These are phyloP conservation scores for Toxicodendron radicans DNA, from an alignment of 345 rosid species.

Conservation along the genomic window DNA sequence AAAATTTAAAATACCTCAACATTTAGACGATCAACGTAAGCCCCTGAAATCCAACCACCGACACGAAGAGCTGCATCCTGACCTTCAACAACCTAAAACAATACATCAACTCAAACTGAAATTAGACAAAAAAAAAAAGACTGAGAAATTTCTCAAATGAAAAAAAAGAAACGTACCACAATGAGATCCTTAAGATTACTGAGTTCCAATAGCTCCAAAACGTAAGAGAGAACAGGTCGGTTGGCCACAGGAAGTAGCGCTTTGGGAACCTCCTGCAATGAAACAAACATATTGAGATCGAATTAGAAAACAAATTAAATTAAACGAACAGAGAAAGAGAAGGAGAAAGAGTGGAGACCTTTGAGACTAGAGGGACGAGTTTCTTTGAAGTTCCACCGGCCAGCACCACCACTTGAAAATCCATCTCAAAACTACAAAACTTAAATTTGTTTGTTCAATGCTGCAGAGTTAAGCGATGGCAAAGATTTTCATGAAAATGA, in stretches of 20 bases:
- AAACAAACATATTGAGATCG: not conserved
- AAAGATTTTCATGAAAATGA: too few species aligned
- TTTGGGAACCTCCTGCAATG: constrained; percentile 82
- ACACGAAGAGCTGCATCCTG: constrained; percentile 76
- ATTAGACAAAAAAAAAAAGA: not conserved
- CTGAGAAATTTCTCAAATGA: not conserved
- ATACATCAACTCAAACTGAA: not conserved
- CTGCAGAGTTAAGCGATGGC: too few species aligned
- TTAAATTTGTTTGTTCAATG: too few species aligned
- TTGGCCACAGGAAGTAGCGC: constrained; percentile 93
- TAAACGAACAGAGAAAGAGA: not conserved
- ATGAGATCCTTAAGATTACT: constrained; percentile 86
- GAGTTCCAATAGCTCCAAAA: constrained; percentile 73
- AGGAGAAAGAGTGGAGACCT: constrained; percentile 39
- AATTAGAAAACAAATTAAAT: not conserved
- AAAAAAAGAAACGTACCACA: constrained; percentile 50
- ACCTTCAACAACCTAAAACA: constrained; percentile 90
- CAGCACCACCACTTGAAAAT: constrained; percentile 87
- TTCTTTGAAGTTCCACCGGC: constrained; percentile 86
- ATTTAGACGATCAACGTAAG: constrained; percentile 85
- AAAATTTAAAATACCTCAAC: constrained; percentile 54
- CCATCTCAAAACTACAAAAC: constrained; percentile 39
- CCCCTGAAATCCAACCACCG: constrained; percentile 87
- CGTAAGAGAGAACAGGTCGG: constrained; percentile 84
- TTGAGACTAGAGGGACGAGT: constrained; percentile 79